Evolutionary conservation across 257 asterid species (phyloP).

Genomic region (Jacaranda copaia): DNA sequence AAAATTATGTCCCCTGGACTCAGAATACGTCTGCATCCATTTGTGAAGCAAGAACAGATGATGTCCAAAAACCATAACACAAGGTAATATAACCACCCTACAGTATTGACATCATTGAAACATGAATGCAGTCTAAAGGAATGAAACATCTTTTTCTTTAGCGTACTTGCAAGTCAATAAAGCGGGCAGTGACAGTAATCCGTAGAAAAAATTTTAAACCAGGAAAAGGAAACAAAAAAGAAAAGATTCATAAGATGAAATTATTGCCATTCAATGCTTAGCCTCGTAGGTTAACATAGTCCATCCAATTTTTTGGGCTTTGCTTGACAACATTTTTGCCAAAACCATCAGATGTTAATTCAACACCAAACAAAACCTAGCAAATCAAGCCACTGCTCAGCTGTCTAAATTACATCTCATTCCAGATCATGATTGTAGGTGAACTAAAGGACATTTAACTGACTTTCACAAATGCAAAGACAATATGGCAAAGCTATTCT

Average conservation of each 20-base stretch:
- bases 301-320: slow-evolving; percentile 11
- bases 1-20: slow-evolving; percentile 90
- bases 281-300: background rate
- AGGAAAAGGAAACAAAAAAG: background rate
- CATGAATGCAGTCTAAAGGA: slow-evolving; percentile 16
- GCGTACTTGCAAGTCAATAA: slow-evolving; percentile 6
- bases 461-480: background rate
- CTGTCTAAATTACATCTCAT: background rate
- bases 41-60: slow-evolving; percentile 27
- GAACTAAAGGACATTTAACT: background rate
- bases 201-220: background rate
- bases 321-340: background rate
- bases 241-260: background rate
- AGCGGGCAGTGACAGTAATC: background rate
- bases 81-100: background rate
- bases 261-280: background rate
- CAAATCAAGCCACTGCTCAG: background rate
- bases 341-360: background rate
- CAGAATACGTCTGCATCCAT: slow-evolving; percentile 80
- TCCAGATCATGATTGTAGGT: background rate
- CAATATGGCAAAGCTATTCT: background rate
- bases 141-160: background rate
- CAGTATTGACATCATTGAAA: background rate
- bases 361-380: background rate
- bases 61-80: slow-evolving; percentile 11